phyloP scores from a whole-genome alignment of 2,329 filamentous ascomycete species.

The Aspergillus puulaauensis region DNA sequence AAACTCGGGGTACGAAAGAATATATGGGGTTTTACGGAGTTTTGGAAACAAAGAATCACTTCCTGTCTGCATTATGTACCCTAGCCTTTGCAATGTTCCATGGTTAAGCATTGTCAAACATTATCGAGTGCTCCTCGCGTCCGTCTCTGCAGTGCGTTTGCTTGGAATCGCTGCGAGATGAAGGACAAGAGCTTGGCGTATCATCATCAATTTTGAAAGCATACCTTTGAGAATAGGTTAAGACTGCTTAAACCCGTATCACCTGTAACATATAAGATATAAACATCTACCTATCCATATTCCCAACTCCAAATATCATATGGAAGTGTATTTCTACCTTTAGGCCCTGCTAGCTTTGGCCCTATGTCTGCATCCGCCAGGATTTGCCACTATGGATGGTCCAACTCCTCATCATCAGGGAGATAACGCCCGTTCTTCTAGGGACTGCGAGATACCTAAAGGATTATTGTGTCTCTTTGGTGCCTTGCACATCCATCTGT shows the following conservation, averaged over 20 bases:
- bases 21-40: conserved; percentile 33
- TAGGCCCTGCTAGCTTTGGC: no score
- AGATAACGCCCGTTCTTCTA: no score
- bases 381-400: no score
- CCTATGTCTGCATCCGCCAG: no score
- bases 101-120: conserved; percentile 18
- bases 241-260: neutral
- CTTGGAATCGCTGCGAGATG: neutral
- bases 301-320: no score
- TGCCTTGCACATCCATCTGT: no score
- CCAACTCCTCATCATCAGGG: no score
- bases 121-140: conserved; percentile 8
- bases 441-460: no score
- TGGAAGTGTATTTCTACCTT: no score
- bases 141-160: neutral
- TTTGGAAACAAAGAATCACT: conserved; percentile 30
- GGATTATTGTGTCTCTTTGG: no score
- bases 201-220: neutral
- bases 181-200: neutral
- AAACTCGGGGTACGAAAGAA: conserved; percentile 18
- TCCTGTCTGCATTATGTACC: conserved; percentile 17
- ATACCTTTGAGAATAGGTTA: neutral
- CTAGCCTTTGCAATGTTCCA: conserved; percentile 23
- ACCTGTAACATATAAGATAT: conserved; percentile 9
- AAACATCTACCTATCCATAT: no score